phyloP scores from a whole-genome alignment of 768 basidiomycete genomes.

The Tremella fuciformis region DNA sequence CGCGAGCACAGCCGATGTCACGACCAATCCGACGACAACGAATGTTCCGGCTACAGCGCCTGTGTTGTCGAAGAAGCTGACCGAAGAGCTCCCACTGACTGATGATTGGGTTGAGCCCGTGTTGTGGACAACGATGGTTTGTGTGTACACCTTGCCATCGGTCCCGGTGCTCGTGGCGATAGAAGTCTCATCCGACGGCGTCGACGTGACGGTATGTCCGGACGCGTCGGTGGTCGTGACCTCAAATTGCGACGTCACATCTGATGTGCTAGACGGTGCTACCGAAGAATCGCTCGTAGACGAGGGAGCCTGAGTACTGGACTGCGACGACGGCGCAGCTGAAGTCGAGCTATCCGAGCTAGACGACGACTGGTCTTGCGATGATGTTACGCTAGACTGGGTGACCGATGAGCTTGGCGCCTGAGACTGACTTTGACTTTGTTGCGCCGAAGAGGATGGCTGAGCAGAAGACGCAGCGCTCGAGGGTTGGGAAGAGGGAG shows the following conservation, averaged over 20 bases:
- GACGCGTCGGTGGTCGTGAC: conserved; percentile 1
- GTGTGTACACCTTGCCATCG: conserved; percentile 1
- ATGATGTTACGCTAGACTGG: too few relatives aligned
- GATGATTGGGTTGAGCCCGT: conserved; percentile 13
- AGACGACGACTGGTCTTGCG: conserved; percentile 4
- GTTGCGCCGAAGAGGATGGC: background rate
- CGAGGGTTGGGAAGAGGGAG: background rate
- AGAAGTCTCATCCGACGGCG: background rate
- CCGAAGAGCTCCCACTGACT: conserved; percentile 12
- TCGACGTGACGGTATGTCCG: background rate
- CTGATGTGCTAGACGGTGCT: background rate
- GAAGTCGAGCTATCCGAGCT: conserved; percentile 6
- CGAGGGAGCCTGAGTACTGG: background rate
- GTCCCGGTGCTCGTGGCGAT: background rate
- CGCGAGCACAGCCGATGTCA: conserved; percentile 56
- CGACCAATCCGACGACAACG: conserved; percentile 67
- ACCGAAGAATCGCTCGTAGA: background rate
- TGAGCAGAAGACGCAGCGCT: conserved; percentile 1
- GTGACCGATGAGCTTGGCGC: conserved; percentile 1
- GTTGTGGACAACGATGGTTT: background rate
- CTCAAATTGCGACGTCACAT: background rate
- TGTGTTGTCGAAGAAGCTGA: conserved; percentile 68
- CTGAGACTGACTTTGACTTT: conserved; percentile 3
- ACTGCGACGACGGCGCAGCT: background rate
- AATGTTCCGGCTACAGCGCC: conserved; percentile 74